Conservation (phyloP, 2,329 filamentous ascomycete genomes). For the Neonectria magnoliae region DNA sequence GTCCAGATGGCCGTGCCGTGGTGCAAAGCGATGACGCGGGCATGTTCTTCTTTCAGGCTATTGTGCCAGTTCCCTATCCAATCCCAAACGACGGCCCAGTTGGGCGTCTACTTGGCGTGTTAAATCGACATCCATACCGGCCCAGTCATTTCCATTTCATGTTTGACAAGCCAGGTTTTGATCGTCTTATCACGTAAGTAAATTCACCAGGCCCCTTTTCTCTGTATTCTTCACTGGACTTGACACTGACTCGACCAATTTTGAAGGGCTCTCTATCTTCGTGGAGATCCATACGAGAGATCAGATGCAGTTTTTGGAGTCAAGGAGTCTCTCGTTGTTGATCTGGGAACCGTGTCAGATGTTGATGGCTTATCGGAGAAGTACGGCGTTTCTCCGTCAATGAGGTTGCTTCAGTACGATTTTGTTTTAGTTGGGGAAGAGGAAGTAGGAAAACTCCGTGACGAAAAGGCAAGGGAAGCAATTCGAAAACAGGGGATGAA, state of each 20-base stretch:
- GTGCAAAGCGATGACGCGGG: conserved; percentile 43
- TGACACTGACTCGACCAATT: too few relatives aligned
- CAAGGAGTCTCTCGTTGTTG: conserved; percentile 81
- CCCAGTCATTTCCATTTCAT: conserved; percentile 89
- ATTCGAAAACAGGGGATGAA: too few relatives aligned
- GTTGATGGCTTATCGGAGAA: too few relatives aligned
- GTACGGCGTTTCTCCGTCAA: too few relatives aligned
- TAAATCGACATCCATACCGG: conserved; percentile 78
- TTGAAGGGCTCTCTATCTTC: conserved; percentile 74
- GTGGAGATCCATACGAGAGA: conserved; percentile 82
- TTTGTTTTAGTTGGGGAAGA: too few relatives aligned
- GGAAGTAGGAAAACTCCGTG: too few relatives aligned
- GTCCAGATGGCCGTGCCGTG: conserved; percentile 45
- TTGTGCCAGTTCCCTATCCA: conserved; percentile 85
- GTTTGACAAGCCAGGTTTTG: conserved; percentile 65
- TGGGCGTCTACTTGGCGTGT: conserved; percentile 71
- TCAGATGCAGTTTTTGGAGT: conserved; percentile 89
- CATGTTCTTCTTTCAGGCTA: conserved; percentile 80
- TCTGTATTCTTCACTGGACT: too few relatives aligned
- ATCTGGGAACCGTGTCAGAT: conserved; percentile 47
- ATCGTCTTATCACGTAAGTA: conserved; percentile 26
- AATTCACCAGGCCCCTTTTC: too few relatives aligned
- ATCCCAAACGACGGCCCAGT: conserved; percentile 88
- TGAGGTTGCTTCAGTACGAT: too few relatives aligned
- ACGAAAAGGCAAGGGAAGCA: too few relatives aligned